These are phyloP conservation scores for Candida koratica DNA, from an alignment of 805 yeast genomes.

Conservation along the genomic window DNA sequence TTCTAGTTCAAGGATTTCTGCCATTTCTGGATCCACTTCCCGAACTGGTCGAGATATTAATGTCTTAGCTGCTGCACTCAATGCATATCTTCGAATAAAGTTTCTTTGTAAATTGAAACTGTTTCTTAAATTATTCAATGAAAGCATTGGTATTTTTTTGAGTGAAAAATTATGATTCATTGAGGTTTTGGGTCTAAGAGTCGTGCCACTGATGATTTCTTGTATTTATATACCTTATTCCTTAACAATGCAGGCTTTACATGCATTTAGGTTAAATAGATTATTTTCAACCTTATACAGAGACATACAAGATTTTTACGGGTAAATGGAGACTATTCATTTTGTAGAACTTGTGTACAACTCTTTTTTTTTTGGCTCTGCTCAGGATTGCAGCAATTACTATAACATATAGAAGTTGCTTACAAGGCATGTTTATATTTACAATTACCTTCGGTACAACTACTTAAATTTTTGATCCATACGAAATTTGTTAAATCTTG, in stretches of 20 bases:
- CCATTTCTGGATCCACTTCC: constrained; percentile 79
- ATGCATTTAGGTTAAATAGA: too few relatives aligned
- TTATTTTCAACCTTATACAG: too few relatives aligned
- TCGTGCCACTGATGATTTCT: constrained; percentile 5
- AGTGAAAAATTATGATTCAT: constrained; percentile 12
- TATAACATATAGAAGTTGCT: too few relatives aligned
- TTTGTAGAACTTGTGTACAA: too few relatives aligned
- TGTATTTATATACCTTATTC: too few relatives aligned
- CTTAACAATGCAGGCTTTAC: too few relatives aligned
- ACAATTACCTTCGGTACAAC: constrained; percentile 7
- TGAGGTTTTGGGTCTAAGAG: constrained; percentile 1
- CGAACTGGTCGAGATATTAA: constrained; percentile 58
- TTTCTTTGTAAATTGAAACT: background rate
- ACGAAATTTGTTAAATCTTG: background rate
- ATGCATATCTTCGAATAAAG: constrained; percentile 46
- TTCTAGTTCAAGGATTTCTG: constrained; percentile 70
- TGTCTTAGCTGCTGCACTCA: constrained; percentile 61
- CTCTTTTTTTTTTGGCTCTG: background rate
- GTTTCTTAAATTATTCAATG: constrained; percentile 3
- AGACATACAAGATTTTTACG: too few relatives aligned
- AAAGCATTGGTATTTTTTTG: constrained; percentile 3
- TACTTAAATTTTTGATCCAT: constrained; percentile 9
- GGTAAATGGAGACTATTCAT: too few relatives aligned
- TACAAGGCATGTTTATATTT: constrained; percentile 5
- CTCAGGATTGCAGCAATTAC: background rate